Conservation (phyloP, 2,329 filamentous ascomycete species). For the Magnaporthiopsis rhizophila region DNA sequence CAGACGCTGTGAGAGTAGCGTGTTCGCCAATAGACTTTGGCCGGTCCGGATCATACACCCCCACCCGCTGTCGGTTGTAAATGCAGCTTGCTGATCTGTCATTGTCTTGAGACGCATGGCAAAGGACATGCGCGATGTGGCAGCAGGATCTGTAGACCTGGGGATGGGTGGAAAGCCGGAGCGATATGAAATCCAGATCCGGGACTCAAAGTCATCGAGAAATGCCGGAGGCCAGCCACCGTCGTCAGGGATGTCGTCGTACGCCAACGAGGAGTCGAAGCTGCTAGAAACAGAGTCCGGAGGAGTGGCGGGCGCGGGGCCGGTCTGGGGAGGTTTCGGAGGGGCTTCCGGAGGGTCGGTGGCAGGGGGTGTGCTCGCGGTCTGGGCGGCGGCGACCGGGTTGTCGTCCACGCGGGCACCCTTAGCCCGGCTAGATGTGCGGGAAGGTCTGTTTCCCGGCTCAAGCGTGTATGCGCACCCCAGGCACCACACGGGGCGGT, state of each 20-base stretch:
- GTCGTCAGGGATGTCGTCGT: conserved; percentile 34
- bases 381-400: conserved; percentile 13
- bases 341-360: conserved; percentile 4
- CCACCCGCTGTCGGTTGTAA: conserved; percentile 92
- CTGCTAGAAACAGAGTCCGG: conserved; percentile 42
- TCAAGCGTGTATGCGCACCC: conserved; percentile 42
- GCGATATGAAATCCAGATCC: conserved; percentile 94
- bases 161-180: conserved; percentile 78
- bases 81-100: conserved; percentile 63
- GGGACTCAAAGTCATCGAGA: conserved; percentile 85
- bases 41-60: conserved; percentile 98
- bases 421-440: background rate
- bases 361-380: conserved; percentile 11
- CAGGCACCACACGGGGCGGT: conserved; percentile 78
- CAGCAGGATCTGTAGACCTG: conserved; percentile 66
- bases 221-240: conserved; percentile 78
- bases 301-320: conserved; percentile 31
- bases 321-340: conserved; percentile 12
- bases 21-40: conserved; percentile 85
- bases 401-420: conserved; percentile 6
- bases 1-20: conserved; percentile 62
- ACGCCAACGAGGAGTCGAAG: conserved; percentile 42
- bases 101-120: conserved; percentile 76
- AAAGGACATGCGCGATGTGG: conserved; percentile 65
- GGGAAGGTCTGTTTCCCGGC: background rate